phyloP scores from a whole-genome alignment of 192 early-diverging fungal genomes.

The Backusella parvicylindrica region DNA sequence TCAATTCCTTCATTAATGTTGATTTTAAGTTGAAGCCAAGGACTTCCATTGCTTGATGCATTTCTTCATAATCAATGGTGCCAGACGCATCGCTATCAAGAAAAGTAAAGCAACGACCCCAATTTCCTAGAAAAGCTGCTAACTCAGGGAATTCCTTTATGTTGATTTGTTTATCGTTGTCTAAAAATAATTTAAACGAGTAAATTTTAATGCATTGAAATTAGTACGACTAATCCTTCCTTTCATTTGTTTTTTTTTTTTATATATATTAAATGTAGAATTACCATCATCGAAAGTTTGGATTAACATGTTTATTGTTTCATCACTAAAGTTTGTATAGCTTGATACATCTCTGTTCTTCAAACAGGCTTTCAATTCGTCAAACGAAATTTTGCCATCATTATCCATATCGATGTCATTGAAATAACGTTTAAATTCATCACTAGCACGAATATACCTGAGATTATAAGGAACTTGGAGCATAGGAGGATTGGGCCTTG shows the following conservation, averaged over 20 bases:
- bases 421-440: background rate
- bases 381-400: background rate
- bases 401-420: background rate
- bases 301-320: background rate
- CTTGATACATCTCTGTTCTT: background rate
- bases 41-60: background rate
- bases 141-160: background rate
- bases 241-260: background rate
- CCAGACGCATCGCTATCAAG: background rate
- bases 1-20: background rate
- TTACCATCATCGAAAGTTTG: background rate
- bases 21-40: background rate
- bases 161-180: background rate
- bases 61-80: background rate
- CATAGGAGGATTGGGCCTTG: background rate
- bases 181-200: background rate
- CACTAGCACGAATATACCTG: background rate
- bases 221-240: background rate
- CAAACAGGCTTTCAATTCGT: background rate
- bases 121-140: background rate
- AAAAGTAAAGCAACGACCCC: background rate
- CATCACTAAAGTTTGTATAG: background rate
- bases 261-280: background rate
- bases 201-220: background rate
- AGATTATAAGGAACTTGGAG: background rate